Evolutionary conservation across 768 basidiomycete species (phyloP), one percentile per base, ranked within the genome.

Genomic region (Sistotremastrum suecicum): DNA sequence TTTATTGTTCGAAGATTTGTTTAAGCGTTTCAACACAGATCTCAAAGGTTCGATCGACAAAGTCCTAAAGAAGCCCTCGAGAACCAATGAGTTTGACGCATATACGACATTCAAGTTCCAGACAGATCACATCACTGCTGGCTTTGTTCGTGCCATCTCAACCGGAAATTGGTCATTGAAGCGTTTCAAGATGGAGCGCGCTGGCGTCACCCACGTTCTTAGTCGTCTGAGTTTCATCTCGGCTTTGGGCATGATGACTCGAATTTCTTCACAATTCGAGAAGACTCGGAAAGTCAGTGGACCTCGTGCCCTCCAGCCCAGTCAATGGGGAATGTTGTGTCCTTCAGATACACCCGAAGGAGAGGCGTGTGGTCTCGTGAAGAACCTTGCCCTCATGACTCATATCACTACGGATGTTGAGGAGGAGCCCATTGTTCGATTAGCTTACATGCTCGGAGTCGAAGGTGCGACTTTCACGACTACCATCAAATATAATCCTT

Each of bases 141-240:
- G 94, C 30, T 97, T 99, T 56, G 82, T 89, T 36, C 86, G 94
- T 45, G 92, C 95, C 30, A 97, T 99, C 50, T 95, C 92, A 6
- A 99, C 95, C 0, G 95, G 95, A 7, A 99, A 99, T 58, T 99
- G 95, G 95, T 90, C 88, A 7, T 69, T 99, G 42, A 98, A 97
- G 63, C 86, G 95, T 43, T 98, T 99, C 75, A 94, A 92, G 68
- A 98, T 98, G 86, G 94, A 98, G 59, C 79, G 95, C 34, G 95
- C 95, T 0, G 95, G 95, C 33, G 90, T 99, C 40, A 99, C 95
- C 0, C 95, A 99, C 59, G 95, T 99, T 51, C 76, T 99, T 29
- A 90, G 85, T 56, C 80, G 95, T 37, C 67, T 99, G 43, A 87
- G 83, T 58, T 99, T 94, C 70, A 95, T 99, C 60, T 86, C 89